A percentile compares a stretch with the other conserved stretches of the same genome.
These are phyloP conservation scores for Fragilaria radians DNA, from an alignment of 108 stramenopile genomes.

Conservation along the genomic window DNA sequence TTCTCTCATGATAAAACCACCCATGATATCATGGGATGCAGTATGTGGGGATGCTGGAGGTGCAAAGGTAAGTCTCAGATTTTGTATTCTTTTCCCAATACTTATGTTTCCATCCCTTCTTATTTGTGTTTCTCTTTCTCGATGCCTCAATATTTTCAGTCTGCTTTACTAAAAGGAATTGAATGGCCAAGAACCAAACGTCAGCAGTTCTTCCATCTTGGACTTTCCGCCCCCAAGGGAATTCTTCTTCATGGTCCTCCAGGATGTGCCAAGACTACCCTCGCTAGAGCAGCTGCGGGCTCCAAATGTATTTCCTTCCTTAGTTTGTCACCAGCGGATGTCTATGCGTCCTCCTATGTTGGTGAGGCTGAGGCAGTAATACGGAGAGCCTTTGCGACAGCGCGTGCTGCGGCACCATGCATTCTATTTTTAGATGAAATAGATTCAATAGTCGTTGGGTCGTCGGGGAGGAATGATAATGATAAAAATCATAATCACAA, in stretches of 20 bases:
- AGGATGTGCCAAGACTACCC: slow-evolving; percentile 94
- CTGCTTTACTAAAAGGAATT: slow-evolving; percentile 66
- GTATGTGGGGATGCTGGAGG: slow-evolving; percentile 79
- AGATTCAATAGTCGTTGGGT: slow-evolving; percentile 89
- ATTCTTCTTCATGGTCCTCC: slow-evolving; percentile 97
- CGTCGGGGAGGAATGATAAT: too few species aligned
- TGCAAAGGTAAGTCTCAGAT: slow-evolving; percentile 39
- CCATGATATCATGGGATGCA: slow-evolving; percentile 71
- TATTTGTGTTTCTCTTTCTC: background rate
- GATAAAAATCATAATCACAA: slow-evolving; percentile 24
- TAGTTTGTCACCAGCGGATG: slow-evolving; percentile 90
- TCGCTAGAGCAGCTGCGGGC: slow-evolving; percentile 94
- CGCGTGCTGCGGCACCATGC: slow-evolving; percentile 91
- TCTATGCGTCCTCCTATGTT: slow-evolving; percentile 92
- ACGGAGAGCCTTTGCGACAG: slow-evolving; percentile 87
- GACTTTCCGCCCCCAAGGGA: slow-evolving; percentile 45
- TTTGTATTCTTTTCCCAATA: background rate
- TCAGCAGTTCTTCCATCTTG: slow-evolving; percentile 41
- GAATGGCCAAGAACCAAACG: slow-evolving; percentile 72
- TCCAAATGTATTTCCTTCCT: slow-evolving; percentile 90
- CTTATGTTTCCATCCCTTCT: background rate
- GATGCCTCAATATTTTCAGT: slow-evolving; percentile 2
- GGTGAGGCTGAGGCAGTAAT: slow-evolving; percentile 96
- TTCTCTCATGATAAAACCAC: slow-evolving; percentile 56
- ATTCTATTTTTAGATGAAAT: slow-evolving; percentile 99